Base-by-base conservation (phyloP, 1,284 basidiomycete genomes). In the Bondarzewia mesenterica region DNA sequence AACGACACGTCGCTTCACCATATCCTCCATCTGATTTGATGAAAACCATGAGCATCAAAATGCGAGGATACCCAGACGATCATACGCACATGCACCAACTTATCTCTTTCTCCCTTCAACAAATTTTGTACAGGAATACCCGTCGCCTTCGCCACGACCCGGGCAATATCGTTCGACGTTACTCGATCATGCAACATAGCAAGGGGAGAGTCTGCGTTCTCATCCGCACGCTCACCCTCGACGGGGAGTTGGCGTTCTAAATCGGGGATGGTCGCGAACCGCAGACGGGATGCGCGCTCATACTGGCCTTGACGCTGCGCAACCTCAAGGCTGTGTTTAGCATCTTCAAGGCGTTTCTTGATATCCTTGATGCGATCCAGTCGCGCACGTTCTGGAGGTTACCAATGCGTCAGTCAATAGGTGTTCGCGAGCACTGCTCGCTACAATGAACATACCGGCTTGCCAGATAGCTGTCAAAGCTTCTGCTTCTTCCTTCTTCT, bases 121-220 rank as follows among this genome's bases (percentile, higher is more conserved):
- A 97, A 67, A 57, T 87, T 93, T 62, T 88, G 80, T 1, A 95
- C 90, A 0, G 94, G 93, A 37, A 97, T 93, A 14, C 93, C 93
- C 0, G 93, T 96, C 2, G 86, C 77, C 61, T 84, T 87, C n/a
- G 88, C 89, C 5, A 93, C 84, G 16, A 96, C 93, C 5, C 86
- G 71, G 0, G 93, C 83, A 50, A 96, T 93, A 62, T 95, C 92
- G 59, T 85, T 85, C 18, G 82, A 84, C 3, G 89, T 94, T 7
- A 97, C 91, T 42, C 91, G 74, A 56, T 94, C 92, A 55, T 91
- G 82, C 27, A 95, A 69, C 74, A 89, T 85, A 39, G 80, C 70
- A 32, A 82, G 62, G 5, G 75, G 73, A 14, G 70, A 68, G 29
- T 78, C 78, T 43, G 48, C 60, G 48, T 68, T 54, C 44, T 71